Conservation (phyloP, 2,329 filamentous ascomycete species). For the Claviceps capensis region DNA sequence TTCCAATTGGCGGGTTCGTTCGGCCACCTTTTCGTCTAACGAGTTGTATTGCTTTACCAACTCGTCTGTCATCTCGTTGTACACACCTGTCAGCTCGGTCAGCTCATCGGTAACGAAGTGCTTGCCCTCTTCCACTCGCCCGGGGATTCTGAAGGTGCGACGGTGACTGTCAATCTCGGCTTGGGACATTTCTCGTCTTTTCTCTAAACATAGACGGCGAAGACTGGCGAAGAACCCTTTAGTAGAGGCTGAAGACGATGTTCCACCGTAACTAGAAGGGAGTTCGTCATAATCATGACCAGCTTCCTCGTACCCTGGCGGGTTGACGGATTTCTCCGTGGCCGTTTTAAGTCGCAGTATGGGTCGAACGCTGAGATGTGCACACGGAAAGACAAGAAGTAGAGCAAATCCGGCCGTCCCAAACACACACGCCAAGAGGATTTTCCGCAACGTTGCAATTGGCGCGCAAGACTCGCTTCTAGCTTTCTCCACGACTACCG, state of each 20-base stretch:
- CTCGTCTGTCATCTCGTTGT: constrained; percentile 91
- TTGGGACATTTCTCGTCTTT: constrained; percentile 14
- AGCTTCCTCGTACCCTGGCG: constrained; percentile 42
- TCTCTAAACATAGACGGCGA: constrained; percentile 22
- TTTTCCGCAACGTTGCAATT: constrained; percentile 60
- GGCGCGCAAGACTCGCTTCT: constrained; percentile 62
- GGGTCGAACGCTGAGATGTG: constrained; percentile 68
- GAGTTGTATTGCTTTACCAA: constrained; percentile 73
- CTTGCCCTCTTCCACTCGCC: constrained; percentile 62
- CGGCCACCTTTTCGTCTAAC: constrained; percentile 70
- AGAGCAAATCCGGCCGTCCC: constrained; percentile 63
- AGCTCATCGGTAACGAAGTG: constrained; percentile 71
- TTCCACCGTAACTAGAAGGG: constrained; percentile 25
- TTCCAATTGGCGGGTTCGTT: constrained; percentile 73
- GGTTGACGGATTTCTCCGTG: constrained; percentile 58
- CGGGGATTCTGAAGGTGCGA: constrained; percentile 67
- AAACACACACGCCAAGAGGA: constrained; percentile 75
- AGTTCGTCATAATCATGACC: constrained; percentile 32
- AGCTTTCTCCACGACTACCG: constrained; percentile 65
- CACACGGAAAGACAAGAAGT: constrained; percentile 60
- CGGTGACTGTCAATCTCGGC: constrained; percentile 23
- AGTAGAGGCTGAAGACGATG: constrained; percentile 30
- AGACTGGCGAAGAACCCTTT: constrained; percentile 27
- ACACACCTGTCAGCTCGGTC: constrained; percentile 70
- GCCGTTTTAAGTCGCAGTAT: constrained; percentile 65